Base-by-base conservation (phyloP, 345 rosid species). In the Ceriops decandra region DNA sequence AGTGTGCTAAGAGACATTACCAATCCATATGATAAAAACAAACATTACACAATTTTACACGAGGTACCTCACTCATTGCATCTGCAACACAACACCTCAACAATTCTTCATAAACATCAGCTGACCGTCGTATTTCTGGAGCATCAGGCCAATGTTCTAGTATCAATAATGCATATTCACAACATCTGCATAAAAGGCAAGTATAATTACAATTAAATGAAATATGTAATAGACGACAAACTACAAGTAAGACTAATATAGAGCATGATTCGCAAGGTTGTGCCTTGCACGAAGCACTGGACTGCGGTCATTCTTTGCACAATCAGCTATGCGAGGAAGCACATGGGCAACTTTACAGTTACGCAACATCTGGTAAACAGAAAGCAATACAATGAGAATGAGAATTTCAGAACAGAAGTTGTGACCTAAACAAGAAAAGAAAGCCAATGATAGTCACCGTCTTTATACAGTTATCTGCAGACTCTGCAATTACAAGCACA, bases 401-500 rank as follows among this genome's bases (percentile, higher is more conserved):
- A n/a, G 57, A 65, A 56, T 20, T 54, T 57, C 62, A 57, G 64
- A 63, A 60, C 17, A 36, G 28, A 67, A 66, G n/a, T 13, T 9
- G 4, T 7, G 5, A 63, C 17, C 19, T 33, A 57, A 13, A 30
- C n/a, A 71, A 67, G 30, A 9, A 1, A 56, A 63, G 47, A 73
- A 52, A 17, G 59, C 54, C 60, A 24, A 38, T 38, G 24, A 52
- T 52, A 60, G 61, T 74, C 83, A 91, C 99, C 83, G 97, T 95
- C 80, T 95, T 95, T 79, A 95, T 95, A 88, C 99, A 95, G 86
- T 82, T 95, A 83, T 95, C 99, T 1, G 99, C 93, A 71, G 99
- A 95, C 81, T 95, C 99, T 81, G 95, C 96, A 86, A 95, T 95
- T 72, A 95, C 99, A 84, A 95, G 99, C 70, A 91, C 99, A 80